These are phyloP conservation scores for Daldinia bambusicola DNA, from an alignment of 495 filamentous ascomycete genomes.

Conservation along the genomic window DNA sequence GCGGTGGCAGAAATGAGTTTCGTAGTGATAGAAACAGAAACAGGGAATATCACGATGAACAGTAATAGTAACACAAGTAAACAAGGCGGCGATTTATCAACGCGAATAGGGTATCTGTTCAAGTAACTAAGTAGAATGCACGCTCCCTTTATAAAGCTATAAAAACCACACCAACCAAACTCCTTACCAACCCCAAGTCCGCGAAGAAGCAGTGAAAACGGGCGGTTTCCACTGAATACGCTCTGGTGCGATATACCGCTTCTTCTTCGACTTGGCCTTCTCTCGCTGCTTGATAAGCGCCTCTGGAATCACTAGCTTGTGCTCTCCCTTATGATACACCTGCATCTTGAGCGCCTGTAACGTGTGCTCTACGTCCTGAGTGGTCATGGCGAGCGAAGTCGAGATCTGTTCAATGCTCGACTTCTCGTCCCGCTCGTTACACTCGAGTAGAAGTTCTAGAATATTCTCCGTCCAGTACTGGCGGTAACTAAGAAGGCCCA, in stretches of 20 bases:
- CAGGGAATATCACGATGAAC: neutral
- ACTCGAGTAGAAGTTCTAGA: slow-evolving; percentile 79
- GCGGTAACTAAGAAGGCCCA: slow-evolving; percentile 90
- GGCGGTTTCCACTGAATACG: slow-evolving; percentile 94
- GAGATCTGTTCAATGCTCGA: slow-evolving; percentile 86
- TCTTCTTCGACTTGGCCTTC: slow-evolving; percentile 75
- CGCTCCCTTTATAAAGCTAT: neutral
- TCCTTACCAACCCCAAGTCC: slow-evolving; percentile 94
- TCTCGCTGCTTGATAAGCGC: slow-evolving; percentile 76
- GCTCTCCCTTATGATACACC: slow-evolving; percentile 90
- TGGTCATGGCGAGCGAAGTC: slow-evolving; percentile 86
- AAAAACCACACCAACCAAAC: slow-evolving; percentile 3
- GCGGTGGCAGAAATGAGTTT: neutral
- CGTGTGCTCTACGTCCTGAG: slow-evolving; percentile 92
- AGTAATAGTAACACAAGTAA: neutral
- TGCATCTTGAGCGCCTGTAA: slow-evolving; percentile 94
- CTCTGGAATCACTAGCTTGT: slow-evolving; percentile 87
- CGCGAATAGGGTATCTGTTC: slow-evolving; percentile 26
- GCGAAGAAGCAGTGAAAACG: slow-evolving; percentile 84
- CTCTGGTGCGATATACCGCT: slow-evolving; percentile 77
- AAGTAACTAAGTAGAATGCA: neutral
- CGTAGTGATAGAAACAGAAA: neutral
- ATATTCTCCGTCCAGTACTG: slow-evolving; percentile 98
- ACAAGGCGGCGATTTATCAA: neutral
- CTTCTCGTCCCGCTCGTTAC: slow-evolving; percentile 67